Conservation (phyloP, 441 rosid genomes). For the Melastoma candidum region DNA sequence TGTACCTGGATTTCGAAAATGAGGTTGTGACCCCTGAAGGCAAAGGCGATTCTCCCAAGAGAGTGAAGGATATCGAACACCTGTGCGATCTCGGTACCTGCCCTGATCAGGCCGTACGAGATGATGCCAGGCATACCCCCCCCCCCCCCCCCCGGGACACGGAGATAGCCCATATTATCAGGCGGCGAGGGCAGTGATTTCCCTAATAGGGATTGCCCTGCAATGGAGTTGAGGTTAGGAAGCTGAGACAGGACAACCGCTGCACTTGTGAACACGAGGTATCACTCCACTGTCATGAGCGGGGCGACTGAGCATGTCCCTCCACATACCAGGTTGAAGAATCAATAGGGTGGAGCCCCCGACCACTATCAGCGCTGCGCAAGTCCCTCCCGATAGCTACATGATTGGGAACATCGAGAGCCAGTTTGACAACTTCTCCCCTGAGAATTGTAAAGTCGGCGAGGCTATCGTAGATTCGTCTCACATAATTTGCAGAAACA, state of each 20-base stretch:
- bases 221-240: conserved; percentile 79
- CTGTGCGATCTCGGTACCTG: conserved; percentile 14
- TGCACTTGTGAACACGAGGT: conserved; percentile 46
- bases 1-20: conserved; percentile 86
- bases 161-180: conserved; percentile 62
- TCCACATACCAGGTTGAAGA: conserved; percentile 44
- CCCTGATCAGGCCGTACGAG: conserved; percentile 31
- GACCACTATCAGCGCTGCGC: conserved; percentile 46
- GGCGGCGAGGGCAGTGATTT: conserved; percentile 51
- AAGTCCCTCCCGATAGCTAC: conserved; percentile 83
- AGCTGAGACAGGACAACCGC: conserved; percentile 68
- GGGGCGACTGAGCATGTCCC: conserved; percentile 35
- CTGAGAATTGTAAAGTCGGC: conserved; percentile 21
- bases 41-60: conserved; percentile 68
- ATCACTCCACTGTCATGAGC: conserved; percentile 60
- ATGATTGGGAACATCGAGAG: conserved; percentile 48
- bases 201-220: conserved; percentile 65
- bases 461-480: not conserved
- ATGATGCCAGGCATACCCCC: conserved; percentile 37
- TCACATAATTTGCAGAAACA: not conserved
- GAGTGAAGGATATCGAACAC: conserved; percentile 42
- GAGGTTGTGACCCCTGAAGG: conserved; percentile 83
- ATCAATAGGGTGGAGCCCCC: conserved; percentile 53
- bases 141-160: conserved; percentile 19
- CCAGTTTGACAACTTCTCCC: conserved; percentile 48